Base-by-base conservation (phyloP, 345 rosid species). In the Brassica carinata region DNA sequence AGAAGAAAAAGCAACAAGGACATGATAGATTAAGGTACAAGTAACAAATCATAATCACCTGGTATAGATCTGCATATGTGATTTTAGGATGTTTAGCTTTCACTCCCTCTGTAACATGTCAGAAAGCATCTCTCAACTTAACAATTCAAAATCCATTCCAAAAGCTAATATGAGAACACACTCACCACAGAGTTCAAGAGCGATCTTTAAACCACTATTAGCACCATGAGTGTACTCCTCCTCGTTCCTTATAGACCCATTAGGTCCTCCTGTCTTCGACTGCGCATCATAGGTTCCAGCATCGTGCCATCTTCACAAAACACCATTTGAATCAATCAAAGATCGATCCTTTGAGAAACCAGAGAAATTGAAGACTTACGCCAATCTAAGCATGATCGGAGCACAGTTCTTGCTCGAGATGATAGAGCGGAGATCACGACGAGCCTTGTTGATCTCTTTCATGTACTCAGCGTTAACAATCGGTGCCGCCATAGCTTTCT, bases 381-480 rank as follows among this genome's bases (percentile, higher is more conserved):
- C 99, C 74, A 93, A 85, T 77, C 99, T 93, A 59, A 95, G 96
- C 98, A 93, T 93, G 84, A 93, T 91, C 6, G 99, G 99, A 85
- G 98, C 98, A 73, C 98, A 93, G 85, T 89, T 89, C 86, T 88
- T 91, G 85, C 7, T 75, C 18, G 98, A 88, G 86, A 93, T 93
- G 78, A 95, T 87, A 27, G 97, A 90, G 19, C 98, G 98, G 78
- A 93, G 96, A 71, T 93, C 93, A 75, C 97, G 97, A 51, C 99
- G 98, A 77, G 96, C 96, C 82, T 88, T 91, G 77, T 87, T 93
- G 85, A 95, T 85, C 88, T 88, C 91, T 82, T 91, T 95, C 43
- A 90, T 74, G 85, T 95, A 95, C 55, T 89, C 99, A 0, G 90
- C 87, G 77, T 93, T 93, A 61, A 94, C 95, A 27, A 90, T 85